These are phyloP conservation scores for Exophiala calicioides DNA, from an alignment of 2,329 filamentous ascomycete genomes.

Conservation along the genomic window DNA sequence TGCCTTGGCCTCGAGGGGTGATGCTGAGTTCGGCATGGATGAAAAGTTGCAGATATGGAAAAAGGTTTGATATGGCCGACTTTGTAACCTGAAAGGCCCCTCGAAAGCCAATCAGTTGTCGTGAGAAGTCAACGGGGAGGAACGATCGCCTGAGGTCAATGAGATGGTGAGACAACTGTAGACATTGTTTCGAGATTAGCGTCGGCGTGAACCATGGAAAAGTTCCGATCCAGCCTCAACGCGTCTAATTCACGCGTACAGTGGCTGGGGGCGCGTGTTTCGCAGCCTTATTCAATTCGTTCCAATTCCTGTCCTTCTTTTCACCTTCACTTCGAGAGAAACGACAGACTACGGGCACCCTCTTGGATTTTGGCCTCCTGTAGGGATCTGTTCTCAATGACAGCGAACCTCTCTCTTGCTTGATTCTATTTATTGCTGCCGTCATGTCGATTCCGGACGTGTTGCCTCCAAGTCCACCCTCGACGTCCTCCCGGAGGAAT, in stretches of 20 bases:
- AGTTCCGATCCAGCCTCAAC: too few species aligned
- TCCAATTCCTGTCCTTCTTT: too few species aligned
- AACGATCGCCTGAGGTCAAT: not conserved
- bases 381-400: conserved; percentile 1
- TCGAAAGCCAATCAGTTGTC: too few species aligned
- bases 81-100: not conserved
- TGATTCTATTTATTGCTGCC: conserved; percentile 2
- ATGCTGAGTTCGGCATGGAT: conserved; percentile 50
- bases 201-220: not conserved
- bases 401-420: not conserved
- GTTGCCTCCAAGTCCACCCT: conserved; percentile 33
- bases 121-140: too few species aligned
- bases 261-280: too few species aligned
- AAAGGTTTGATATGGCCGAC: not conserved
- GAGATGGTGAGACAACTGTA: not conserved
- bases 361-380: not conserved
- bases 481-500: conserved; percentile 26
- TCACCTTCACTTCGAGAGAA: not conserved
- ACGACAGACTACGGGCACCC: conserved; percentile 22
- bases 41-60: not conserved
- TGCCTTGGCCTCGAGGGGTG: conserved; percentile 66
- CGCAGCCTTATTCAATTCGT: too few species aligned
- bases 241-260: too few species aligned
- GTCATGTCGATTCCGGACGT: conserved; percentile 27
- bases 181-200: not conserved